Evolutionary conservation across 371 early-diverging fungal genomes (phyloP), one percentile per base, ranked within the genome.

Genomic region (Lichtheimia corymbifera): DNA sequence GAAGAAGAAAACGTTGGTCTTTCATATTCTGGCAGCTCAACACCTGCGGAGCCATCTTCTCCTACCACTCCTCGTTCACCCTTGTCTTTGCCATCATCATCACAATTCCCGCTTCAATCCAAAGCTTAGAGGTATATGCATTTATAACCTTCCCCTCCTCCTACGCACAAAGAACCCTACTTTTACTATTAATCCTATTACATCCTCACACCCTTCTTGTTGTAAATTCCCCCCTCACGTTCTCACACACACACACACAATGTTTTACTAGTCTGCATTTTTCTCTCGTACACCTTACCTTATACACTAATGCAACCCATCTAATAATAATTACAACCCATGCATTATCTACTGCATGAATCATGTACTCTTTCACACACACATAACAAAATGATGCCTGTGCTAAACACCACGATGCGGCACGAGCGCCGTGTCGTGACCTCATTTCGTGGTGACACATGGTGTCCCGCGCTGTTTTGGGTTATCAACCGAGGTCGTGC

Each of bases 41-140:
- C 76, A n/a, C 67, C 73, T 14, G 58, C 64, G 7, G 73, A 63
- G 18, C 73, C 73, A 43, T 59, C 64, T 15, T 73, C 73, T n/a
- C 76, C 76, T n/a, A 42, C 59, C 4, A 73, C 73, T 17, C 73
- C 73, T 20, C 69, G 64, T 58, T 63, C 69, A 59, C 59, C 65
- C 5, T 30, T 62, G 9, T 28, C 57, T 12, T 56, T 50, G 17
- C 45, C 55, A 22, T 35, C 35, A 35, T 35, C 35, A 35, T 35
- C 35, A 35, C 58, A 57, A 27, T 60, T 60, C 53, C 55, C 59
- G 43, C 61, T 56, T 18, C 55, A 65, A 20, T 40, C 53, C 15
- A 61, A 65, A 53, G 28, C 59, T 4, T 61, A 60, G 52, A 42
- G 47, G 5, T 35, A 35, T 35, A 35, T 35, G 35, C 35, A 35